phyloP scores from a whole-genome alignment of 1,284 basidiomycete species.

The Leucoagaricus sp. region DNA sequence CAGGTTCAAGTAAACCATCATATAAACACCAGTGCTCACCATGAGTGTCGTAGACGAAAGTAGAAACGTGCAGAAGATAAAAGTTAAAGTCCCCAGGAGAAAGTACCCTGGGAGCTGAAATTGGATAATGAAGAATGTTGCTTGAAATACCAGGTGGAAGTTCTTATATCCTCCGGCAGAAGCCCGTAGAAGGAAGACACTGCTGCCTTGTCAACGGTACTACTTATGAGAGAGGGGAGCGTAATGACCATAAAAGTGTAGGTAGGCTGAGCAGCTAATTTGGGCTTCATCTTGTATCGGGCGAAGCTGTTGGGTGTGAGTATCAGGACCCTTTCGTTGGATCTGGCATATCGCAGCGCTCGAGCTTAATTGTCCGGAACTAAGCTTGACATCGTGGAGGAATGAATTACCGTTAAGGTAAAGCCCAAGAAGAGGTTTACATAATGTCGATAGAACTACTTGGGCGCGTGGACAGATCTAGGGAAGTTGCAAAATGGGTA shows the following conservation, averaged over 20 bases:
- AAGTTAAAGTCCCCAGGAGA: neutral
- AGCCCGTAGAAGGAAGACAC: slow-evolving; percentile 5
- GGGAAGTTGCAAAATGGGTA: neutral
- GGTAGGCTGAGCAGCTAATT: slow-evolving; percentile 12
- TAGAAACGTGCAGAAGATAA: neutral
- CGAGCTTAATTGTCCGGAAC: slow-evolving; percentile 15
- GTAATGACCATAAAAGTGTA: slow-evolving; percentile 12
- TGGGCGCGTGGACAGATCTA: neutral
- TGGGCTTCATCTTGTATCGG: slow-evolving; percentile 14
- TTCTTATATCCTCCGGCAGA: slow-evolving; percentile 5
- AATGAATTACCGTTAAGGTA: slow-evolving; percentile 11
- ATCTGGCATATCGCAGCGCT: slow-evolving; percentile 12
- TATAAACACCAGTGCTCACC: neutral
- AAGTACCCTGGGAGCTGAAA: neutral
- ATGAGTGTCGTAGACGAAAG: slow-evolving; percentile 3
- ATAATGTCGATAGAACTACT: neutral
- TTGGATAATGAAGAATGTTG: neutral
- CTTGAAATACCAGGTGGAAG: neutral
- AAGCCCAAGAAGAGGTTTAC: slow-evolving; percentile 7
- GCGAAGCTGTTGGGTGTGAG: slow-evolving; percentile 8
- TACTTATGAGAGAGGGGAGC: slow-evolving; percentile 15
- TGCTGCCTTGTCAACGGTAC: slow-evolving; percentile 17
- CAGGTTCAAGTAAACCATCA: neutral
- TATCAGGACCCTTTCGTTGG: slow-evolving; percentile 16
- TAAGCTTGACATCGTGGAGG: slow-evolving; percentile 16